A percentile compares a stretch with the other conserved stretches of the same genome.
Evolutionary conservation across 768 basidiomycete genomes (phyloP).

Genomic region (Macrocybe gigantea): DNA sequence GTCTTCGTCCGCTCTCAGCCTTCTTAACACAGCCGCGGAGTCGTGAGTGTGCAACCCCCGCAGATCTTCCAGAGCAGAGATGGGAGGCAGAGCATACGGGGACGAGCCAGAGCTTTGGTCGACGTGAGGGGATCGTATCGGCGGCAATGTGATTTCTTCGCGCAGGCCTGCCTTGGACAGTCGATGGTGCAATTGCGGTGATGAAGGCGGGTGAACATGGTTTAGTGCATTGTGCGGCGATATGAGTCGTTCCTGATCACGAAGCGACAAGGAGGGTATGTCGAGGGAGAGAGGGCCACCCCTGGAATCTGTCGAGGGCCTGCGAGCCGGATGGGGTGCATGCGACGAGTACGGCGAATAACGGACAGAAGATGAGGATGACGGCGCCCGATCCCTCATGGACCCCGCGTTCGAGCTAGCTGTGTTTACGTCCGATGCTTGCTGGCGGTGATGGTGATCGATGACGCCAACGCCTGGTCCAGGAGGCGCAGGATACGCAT

Average conservation of each 20-base stretch:
- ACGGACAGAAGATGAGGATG: slow-evolving; percentile 10
- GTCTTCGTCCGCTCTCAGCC: slow-evolving; percentile 55
- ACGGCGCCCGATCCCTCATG: slow-evolving; percentile 3
- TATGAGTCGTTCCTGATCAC: slow-evolving; percentile 4
- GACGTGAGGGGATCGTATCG: slow-evolving; percentile 27
- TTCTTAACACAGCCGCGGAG: slow-evolving; percentile 59
- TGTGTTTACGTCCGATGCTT: not conserved
- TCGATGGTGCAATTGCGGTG: not conserved
- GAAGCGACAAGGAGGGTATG: slow-evolving; percentile 22
- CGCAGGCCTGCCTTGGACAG: not conserved
- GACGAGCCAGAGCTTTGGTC: slow-evolving; percentile 21
- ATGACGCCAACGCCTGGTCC: too few relatives aligned
- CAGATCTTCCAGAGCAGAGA: slow-evolving; percentile 62
- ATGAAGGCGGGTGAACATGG: not conserved
- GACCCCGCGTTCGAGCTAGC: slow-evolving; percentile 9
- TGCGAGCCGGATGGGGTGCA: slow-evolving; percentile 9
- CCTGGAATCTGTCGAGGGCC: slow-evolving; percentile 11
- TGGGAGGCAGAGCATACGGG: slow-evolving; percentile 58
- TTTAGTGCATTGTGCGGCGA: not conserved
- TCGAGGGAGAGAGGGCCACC: slow-evolving; percentile 23
- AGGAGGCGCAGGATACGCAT: too few relatives aligned
- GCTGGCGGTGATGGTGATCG: too few relatives aligned
- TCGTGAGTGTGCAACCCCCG: slow-evolving; percentile 47
- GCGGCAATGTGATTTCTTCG: slow-evolving; percentile 33
- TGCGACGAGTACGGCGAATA: slow-evolving; percentile 19